phyloP scores from a whole-genome alignment of 2,329 filamentous ascomycete species.

The Akanthomyces muscarius region DNA sequence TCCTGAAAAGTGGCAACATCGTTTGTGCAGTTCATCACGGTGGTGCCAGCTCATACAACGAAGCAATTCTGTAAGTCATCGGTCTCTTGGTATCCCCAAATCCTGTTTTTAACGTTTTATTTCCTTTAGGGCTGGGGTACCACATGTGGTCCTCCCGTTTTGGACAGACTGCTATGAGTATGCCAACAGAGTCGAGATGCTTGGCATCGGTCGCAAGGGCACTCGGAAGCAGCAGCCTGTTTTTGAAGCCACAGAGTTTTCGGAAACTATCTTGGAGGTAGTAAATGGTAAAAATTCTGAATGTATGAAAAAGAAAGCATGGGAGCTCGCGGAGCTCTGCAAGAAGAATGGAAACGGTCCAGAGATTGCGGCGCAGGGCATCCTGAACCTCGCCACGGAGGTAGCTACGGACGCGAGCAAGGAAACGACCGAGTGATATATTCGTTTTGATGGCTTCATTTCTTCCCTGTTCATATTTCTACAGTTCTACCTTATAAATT shows the following conservation, averaged over 20 bases:
- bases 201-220: slow-evolving; percentile 37
- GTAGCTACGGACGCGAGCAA: neutral
- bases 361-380: slow-evolving; percentile 27
- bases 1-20: slow-evolving; percentile 36
- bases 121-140: slow-evolving; percentile 37
- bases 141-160: slow-evolving; percentile 41
- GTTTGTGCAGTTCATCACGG: slow-evolving; percentile 43
- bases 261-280: slow-evolving; percentile 20
- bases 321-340: slow-evolving; percentile 16
- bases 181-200: slow-evolving; percentile 39
- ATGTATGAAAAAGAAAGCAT: slow-evolving; percentile 17
- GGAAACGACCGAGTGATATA: neutral
- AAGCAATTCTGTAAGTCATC: slow-evolving; percentile 32
- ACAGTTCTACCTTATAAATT: neutral
- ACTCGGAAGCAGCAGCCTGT: slow-evolving; percentile 23
- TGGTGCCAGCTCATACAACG: slow-evolving; percentile 42
- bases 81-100: neutral
- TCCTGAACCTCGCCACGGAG: slow-evolving; percentile 11
- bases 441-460: neutral
- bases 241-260: slow-evolving; percentile 24
- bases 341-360: slow-evolving; percentile 18
- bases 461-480: neutral
- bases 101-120: neutral
- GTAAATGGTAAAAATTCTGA: slow-evolving; percentile 17
- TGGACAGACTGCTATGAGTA: slow-evolving; percentile 48